Conservation (phyloP, 352 stramenopile genomes). For the Phytopythium litorale region DNA sequence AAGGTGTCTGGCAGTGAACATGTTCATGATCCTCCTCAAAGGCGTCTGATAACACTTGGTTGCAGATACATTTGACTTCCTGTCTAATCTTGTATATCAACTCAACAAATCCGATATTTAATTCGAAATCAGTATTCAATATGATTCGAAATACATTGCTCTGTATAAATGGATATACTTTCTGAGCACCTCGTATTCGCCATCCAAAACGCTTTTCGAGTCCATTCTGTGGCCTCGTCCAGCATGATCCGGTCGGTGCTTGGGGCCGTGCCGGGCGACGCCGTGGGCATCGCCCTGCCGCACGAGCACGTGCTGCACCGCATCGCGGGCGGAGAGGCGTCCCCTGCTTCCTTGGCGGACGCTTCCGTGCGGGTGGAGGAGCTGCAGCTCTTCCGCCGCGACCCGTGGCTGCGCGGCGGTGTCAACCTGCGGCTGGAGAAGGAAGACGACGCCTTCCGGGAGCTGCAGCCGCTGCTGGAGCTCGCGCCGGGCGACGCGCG, state of each 20-base stretch:
- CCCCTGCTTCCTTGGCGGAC: neutral
- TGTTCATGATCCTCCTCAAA: too few relatives aligned
- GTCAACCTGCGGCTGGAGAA: slow-evolving; percentile 56
- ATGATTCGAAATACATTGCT: too few relatives aligned
- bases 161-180: too few relatives aligned
- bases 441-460: slow-evolving; percentile 74
- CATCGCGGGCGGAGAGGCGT: slow-evolving; percentile 11
- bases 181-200: too few relatives aligned
- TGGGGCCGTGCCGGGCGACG: slow-evolving; percentile 32
- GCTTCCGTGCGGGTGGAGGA: slow-evolving; percentile 44
- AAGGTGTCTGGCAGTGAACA: too few relatives aligned
- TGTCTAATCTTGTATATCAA: too few relatives aligned
- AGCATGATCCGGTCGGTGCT: slow-evolving; percentile 50
- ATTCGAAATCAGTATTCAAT: too few relatives aligned
- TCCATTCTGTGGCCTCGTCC: too few relatives aligned
- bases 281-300: slow-evolving; percentile 39
- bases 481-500: slow-evolving; percentile 7
- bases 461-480: slow-evolving; percentile 38
- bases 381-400: slow-evolving; percentile 42
- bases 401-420: slow-evolving; percentile 29
- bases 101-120: too few relatives aligned
- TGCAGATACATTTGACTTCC: too few relatives aligned
- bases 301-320: slow-evolving; percentile 62
- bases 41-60: too few relatives aligned
- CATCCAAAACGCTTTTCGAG: too few relatives aligned